Evolutionary conservation across 2,329 filamentous ascomycete species (phyloP), one percentile per base, ranked within the genome.

Genomic region (Penicillium brevicompactum): DNA sequence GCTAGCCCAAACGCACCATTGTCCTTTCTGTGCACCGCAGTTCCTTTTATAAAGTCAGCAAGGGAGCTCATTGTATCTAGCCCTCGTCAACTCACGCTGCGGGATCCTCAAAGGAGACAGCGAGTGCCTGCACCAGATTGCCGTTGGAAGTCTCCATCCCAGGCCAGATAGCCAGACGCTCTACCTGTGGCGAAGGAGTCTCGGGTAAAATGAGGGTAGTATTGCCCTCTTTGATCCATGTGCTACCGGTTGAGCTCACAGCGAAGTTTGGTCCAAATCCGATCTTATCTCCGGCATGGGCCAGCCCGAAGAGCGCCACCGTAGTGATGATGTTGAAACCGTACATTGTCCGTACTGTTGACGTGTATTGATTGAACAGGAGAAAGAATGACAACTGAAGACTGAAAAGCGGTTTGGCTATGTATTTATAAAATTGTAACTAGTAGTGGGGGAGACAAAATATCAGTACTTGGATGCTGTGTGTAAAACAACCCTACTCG

Each of bases 161-260:
- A 34, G 45, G 45, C 45, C 45, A 47, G 3, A 47, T n/a, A 16
- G 45, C 45, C 14, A 47, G 45, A 18, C 45, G 45, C 16, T 47
- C 45, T 34, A 47, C 21, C 30, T 47, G 45, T 18, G 45, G 45
- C 6, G 22, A 31, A 14, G 45, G 45, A 8, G 45, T 47, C 27
- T 47, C 31, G 16, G 45, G 45, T 34, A 47, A 10, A 22, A 47
- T 37, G 5, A 47, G 45, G 11, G 45, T 47, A 10, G 45, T 34
- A 6, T 47, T 47, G 16, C 22, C 45, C 32, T 47, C 45, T 37
- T 22, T 47, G 31, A 47, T 47, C 45, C 45, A 47, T 47, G 45
- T 37, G 14, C 45, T 24, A 4, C 9, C 24, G 62, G 46, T 48
- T 10, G 31, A 34, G 80, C 66, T 78, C 7, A 47, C 45, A n/a